Percentiles rank a stretch among this genome's conserved stretches.
Evolutionary conservation across 768 basidiomycete species (phyloP).

Genomic region (Cubamyces sp.): DNA sequence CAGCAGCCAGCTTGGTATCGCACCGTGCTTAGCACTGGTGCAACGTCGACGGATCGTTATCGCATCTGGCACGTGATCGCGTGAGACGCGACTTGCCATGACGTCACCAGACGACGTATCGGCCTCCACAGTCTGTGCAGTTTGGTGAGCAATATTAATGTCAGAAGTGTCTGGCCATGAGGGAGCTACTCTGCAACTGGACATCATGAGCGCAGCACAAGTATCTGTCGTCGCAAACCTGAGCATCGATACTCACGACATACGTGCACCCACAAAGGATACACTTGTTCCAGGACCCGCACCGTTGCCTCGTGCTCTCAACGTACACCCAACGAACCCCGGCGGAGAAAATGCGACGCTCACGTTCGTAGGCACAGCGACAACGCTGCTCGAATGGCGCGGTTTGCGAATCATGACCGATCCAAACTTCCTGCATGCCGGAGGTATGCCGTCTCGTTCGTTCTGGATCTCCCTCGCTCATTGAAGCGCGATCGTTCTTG

Average conservation of each 20-base stretch:
- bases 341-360: conserved; percentile 10
- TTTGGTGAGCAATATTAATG: neutral
- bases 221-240: neutral
- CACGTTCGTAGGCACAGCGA: conserved; percentile 30
- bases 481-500: neutral
- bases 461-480: neutral
- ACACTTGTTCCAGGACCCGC: conserved; percentile 1
- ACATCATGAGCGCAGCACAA: neutral
- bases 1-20: too few species aligned
- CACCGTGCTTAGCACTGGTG: too few species aligned
- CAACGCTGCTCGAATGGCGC: conserved; percentile 29
- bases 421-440: conserved; percentile 32
- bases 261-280: neutral
- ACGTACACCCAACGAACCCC: conserved; percentile 6
- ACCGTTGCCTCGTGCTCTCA: conserved; percentile 5
- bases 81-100: conserved; percentile 9
- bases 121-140: too few species aligned
- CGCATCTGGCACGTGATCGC: conserved; percentile 18
- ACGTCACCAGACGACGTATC: conserved; percentile 4
- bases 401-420: conserved; percentile 34
- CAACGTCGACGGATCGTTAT: conserved; percentile 20
- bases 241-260: conserved; percentile 1
- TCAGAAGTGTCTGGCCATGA: too few species aligned
- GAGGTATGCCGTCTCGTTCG: conserved; percentile 6
- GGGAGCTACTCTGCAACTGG: too few species aligned